Evolutionary conservation across 2,329 filamentous ascomycete genomes (phyloP).

Genomic region (Zasmidium angulare): DNA sequence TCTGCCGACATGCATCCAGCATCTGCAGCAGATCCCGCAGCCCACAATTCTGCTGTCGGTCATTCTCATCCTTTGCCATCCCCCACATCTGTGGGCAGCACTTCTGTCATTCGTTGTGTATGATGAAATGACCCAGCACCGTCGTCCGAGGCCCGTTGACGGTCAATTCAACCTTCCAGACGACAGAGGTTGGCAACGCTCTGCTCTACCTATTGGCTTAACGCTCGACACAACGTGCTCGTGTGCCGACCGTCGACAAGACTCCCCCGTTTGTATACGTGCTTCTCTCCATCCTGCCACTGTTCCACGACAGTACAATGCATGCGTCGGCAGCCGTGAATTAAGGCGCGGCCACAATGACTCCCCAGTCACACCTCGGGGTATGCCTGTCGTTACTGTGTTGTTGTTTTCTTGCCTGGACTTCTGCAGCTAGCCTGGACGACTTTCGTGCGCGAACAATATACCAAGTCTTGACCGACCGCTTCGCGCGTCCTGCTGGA

Average conservation of each 20-base stretch:
- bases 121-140: neutral
- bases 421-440: conserved; percentile 33
- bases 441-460: conserved; percentile 41
- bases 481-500: conserved; percentile 33
- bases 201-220: neutral
- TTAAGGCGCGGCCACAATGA: conserved; percentile 7
- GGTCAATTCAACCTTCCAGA: neutral
- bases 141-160: neutral
- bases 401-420: neutral
- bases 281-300: neutral
- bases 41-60: neutral
- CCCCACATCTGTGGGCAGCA: neutral
- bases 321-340: neutral
- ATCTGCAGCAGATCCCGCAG: neutral
- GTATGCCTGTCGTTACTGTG: neutral
- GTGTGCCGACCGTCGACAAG: neutral
- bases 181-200: neutral
- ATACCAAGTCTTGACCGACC: conserved; percentile 43
- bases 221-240: neutral
- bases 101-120: neutral
- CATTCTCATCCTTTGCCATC: neutral
- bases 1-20: neutral
- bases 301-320: conserved; percentile 4
- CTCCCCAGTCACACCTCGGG: neutral
- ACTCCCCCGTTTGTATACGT: conserved; percentile 6